phyloP scores from a whole-genome alignment of 1,284 basidiomycete genomes.

The Ceratobasidium sp. region DNA sequence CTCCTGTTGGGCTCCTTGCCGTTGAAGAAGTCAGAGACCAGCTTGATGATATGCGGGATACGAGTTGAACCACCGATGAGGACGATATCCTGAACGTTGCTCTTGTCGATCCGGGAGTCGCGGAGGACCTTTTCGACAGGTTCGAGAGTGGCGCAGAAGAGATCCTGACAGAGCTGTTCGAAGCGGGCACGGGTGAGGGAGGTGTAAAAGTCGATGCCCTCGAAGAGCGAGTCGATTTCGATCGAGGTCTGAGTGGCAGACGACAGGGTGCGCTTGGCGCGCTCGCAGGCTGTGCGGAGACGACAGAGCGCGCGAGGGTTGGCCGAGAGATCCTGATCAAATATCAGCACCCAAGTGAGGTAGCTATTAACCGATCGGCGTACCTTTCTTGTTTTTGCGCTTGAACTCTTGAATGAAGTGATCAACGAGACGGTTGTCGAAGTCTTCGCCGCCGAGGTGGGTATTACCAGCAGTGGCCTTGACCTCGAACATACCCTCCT shows the following conservation, averaged over 20 bases:
- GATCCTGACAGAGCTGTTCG: conserved; percentile 74
- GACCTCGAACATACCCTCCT: conserved; percentile 84
- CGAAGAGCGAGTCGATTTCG: conserved; percentile 75
- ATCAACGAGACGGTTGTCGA: conserved; percentile 74
- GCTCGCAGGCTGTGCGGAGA: conserved; percentile 73
- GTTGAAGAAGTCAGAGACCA: conserved; percentile 74
- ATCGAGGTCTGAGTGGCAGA: conserved; percentile 73
- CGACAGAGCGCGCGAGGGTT: conserved; percentile 73
- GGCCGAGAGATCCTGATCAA: conserved; percentile 61
- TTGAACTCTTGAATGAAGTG: conserved; percentile 80
- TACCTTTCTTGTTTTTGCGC: conserved; percentile 76
- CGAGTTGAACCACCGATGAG: conserved; percentile 75
- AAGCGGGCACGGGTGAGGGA: conserved; percentile 74
- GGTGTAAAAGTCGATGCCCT: conserved; percentile 75
- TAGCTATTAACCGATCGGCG: conserved; percentile 40
- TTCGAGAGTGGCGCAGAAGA: conserved; percentile 73
- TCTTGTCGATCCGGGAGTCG: conserved; percentile 74
- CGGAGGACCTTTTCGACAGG: conserved; percentile 75
- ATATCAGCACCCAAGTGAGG: conserved; percentile 35
- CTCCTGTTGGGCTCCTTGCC: conserved; percentile 88
- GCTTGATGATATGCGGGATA: conserved; percentile 74
- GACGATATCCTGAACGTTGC: conserved; percentile 70
- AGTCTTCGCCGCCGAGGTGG: conserved; percentile 79
- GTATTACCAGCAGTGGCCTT: conserved; percentile 86
- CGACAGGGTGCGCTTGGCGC: conserved; percentile 74